Evolutionary conservation across 257 asterid species (phyloP).

Genomic region (Solanum rostratum): DNA sequence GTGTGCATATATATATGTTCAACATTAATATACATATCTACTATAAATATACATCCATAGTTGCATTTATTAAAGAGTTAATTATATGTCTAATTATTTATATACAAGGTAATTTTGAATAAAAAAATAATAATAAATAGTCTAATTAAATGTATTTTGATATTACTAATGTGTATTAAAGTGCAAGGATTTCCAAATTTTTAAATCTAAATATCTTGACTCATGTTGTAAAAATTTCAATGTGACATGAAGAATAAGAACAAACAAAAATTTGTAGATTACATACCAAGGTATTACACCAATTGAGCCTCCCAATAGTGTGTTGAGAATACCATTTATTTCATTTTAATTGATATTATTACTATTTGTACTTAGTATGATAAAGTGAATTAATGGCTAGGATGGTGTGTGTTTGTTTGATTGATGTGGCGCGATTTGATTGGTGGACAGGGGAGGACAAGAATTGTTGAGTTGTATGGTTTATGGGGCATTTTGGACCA

Average conservation of each 20-base stretch:
- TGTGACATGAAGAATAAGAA: background rate
- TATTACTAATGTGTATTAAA: background rate
- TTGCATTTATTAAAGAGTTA: background rate
- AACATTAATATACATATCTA: background rate
- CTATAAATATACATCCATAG: background rate
- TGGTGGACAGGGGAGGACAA: background rate
- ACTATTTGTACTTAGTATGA: background rate
- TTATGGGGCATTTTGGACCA: background rate
- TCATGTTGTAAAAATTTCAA: background rate
- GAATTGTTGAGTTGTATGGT: background rate
- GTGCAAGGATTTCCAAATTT: background rate
- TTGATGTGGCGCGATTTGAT: background rate
- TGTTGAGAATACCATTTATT: background rate
- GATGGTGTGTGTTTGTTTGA: background rate
- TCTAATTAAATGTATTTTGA: background rate
- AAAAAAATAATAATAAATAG: too few species aligned
- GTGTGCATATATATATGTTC: background rate
- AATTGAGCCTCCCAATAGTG: background rate
- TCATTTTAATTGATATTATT: background rate
- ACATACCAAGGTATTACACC: background rate
- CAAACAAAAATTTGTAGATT: background rate
- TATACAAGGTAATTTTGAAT: background rate
- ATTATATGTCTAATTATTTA: background rate
- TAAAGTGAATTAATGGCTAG: background rate
- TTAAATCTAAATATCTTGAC: background rate